These are phyloP conservation scores for Colletotrichum chrysophilum DNA, from an alignment of 2,329 filamentous ascomycete species.

Conservation along the genomic window DNA sequence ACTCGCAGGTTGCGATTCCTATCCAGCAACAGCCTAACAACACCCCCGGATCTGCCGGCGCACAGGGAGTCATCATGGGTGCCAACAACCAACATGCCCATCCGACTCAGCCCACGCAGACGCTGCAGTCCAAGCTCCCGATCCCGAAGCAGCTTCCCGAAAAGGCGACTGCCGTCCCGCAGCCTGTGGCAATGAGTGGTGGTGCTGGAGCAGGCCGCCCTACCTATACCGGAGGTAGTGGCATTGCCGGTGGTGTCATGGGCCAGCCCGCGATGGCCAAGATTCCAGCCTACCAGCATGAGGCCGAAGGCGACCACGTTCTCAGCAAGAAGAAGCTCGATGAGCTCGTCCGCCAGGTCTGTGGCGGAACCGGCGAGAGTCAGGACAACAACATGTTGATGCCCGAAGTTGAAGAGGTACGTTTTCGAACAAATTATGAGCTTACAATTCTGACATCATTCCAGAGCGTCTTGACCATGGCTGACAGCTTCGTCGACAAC, in stretches of 20 bases:
- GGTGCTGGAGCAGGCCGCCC: conserved; percentile 72
- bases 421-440: conserved; percentile 23
- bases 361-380: conserved; percentile 76
- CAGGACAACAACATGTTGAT: conserved; percentile 79
- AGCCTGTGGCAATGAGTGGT: conserved; percentile 73
- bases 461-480: conserved; percentile 84
- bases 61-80: conserved; percentile 35
- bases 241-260: conserved; percentile 81
- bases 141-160: conserved; percentile 81
- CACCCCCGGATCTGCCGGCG: conserved; percentile 32
- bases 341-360: conserved; percentile 92
- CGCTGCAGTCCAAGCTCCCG: conserved; percentile 69
- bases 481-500: conserved; percentile 94
- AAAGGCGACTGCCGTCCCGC: conserved; percentile 70
- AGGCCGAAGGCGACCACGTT: conserved; percentile 90
- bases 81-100: conserved; percentile 51
- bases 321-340: conserved; percentile 98
- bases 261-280: conserved; percentile 85
- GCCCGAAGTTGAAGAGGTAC: conserved; percentile 94
- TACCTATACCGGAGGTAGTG: conserved; percentile 81
- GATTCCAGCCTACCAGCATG: conserved; percentile 82
- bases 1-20: conserved; percentile 31
- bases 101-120: conserved; percentile 44
- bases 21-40: conserved; percentile 31
- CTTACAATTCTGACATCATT: conserved; percentile 5